Evolutionary conservation across 2,329 filamentous ascomycete genomes (phyloP).

Genomic region (Shiraia bambusicola): DNA sequence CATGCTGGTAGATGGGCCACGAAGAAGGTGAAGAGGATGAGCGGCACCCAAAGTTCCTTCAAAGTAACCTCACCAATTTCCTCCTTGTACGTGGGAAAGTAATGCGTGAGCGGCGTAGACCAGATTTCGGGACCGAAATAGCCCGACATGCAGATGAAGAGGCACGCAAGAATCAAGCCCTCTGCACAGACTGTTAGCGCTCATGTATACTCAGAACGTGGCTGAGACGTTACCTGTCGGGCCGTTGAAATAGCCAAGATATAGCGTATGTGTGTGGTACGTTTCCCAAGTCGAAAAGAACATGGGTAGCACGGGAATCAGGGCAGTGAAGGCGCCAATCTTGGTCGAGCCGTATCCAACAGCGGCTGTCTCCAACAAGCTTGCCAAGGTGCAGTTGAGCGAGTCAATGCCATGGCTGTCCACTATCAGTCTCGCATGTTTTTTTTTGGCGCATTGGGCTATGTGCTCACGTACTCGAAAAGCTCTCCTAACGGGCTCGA

Average conservation of each 20-base stretch:
- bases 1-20: slow-evolving; percentile 80
- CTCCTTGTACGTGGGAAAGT: slow-evolving; percentile 39
- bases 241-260: slow-evolving; percentile 94
- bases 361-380: slow-evolving; percentile 84
- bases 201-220: background rate
- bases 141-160: slow-evolving; percentile 83
- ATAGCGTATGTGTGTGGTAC: slow-evolving; percentile 52
- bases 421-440: slow-evolving; percentile 24
- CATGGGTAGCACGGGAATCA: slow-evolving; percentile 93
- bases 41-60: slow-evolving; percentile 81
- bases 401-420: slow-evolving; percentile 89
- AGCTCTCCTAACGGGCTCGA: slow-evolving; percentile 94
- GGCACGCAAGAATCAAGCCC: slow-evolving; percentile 84
- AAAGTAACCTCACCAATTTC: slow-evolving; percentile 75
- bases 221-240: slow-evolving; percentile 61
- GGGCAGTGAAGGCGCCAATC: slow-evolving; percentile 84
- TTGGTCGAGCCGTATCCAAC: slow-evolving; percentile 86
- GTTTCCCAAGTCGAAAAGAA: slow-evolving; percentile 78
- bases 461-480: slow-evolving; percentile 67
- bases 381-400: slow-evolving; percentile 92
- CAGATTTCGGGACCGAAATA: slow-evolving; percentile 87
- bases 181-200: slow-evolving; percentile 53
- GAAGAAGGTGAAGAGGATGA: slow-evolving; percentile 50
- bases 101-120: slow-evolving; percentile 70
- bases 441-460: slow-evolving; percentile 28